These are phyloP conservation scores for Xylaria sp. DNA, from an alignment of 2,329 filamentous ascomycete species.

Conservation along the genomic window DNA sequence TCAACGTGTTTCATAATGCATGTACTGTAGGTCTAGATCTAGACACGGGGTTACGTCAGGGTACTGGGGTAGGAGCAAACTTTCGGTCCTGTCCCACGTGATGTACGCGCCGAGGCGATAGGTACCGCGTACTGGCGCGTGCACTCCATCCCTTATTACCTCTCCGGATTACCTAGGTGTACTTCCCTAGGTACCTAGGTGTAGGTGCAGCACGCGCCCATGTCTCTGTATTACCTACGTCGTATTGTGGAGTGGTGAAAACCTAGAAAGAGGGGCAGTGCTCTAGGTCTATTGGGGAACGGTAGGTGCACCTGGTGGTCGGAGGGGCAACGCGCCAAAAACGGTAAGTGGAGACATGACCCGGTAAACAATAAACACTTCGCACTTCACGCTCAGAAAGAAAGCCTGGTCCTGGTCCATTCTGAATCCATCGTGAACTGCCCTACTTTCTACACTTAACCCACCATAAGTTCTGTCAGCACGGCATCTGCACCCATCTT, in stretches of 20 bases:
- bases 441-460: not conserved
- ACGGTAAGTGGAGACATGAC: conserved; percentile 2
- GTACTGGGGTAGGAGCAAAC: too few species aligned
- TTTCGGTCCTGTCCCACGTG: too few species aligned
- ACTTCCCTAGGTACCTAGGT: too few species aligned
- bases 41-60: too few species aligned
- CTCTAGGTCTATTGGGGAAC: not conserved
- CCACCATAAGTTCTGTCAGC: conserved; percentile 11
- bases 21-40: too few species aligned
- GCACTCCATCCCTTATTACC: too few species aligned
- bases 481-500: conserved; percentile 12
- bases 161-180: too few species aligned
- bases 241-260: not conserved
- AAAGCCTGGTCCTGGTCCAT: conserved; percentile 11
- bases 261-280: not conserved
- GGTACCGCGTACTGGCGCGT: too few species aligned
- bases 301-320: not conserved
- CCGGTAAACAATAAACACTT: conserved; percentile 21
- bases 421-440: conserved; percentile 14
- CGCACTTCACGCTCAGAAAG: conserved; percentile 4
- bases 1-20: too few species aligned
- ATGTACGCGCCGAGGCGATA: too few species aligned
- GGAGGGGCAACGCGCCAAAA: conserved; percentile 15
- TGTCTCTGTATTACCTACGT: too few species aligned
- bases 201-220: too few species aligned